Evolutionary conservation across 1,284 basidiomycete species (phyloP).

Genomic region (Ganoderma multipileum): DNA sequence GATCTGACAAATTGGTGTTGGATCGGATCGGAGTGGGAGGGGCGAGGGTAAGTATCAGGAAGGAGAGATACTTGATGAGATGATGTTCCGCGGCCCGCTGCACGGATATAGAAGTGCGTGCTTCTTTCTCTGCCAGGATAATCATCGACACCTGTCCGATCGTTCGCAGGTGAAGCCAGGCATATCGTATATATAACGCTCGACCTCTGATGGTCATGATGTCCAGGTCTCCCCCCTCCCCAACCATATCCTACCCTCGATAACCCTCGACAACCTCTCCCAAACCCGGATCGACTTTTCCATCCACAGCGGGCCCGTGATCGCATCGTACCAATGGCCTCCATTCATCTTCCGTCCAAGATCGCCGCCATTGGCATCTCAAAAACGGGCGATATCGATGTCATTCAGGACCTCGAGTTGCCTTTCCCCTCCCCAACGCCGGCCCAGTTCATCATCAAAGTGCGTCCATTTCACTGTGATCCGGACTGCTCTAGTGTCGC

Average conservation of each 20-base stretch:
- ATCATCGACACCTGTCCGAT: no score
- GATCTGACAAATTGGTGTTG: not conserved
- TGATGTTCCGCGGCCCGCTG: not conserved
- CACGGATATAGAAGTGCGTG: not conserved
- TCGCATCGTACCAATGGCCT: constrained; percentile 43
- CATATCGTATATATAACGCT: no score
- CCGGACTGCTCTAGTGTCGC: not conserved
- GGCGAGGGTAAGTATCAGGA: no score
- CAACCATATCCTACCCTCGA: no score
- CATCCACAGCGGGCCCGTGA: not conserved
- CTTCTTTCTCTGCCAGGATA: no score
- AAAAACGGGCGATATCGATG: constrained; percentile 79
- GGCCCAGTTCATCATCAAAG: constrained; percentile 84
- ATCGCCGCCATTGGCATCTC: constrained; percentile 63
- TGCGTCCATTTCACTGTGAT: constrained; percentile 36
- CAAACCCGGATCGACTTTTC: no score
- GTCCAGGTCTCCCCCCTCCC: no score
- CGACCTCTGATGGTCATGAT: no score
- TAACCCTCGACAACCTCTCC: no score
- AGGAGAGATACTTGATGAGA: no score
- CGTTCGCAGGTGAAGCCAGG: no score
- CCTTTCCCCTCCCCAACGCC: constrained; percentile 67
- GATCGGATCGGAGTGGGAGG: no score
- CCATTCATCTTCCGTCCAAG: constrained; percentile 47
- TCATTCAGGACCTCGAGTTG: constrained; percentile 71